Percentiles rank a stretch among this genome's conserved stretches.
Conservation (phyloP, 352 stramenopile species). For the Thalassiosira hispida region DNA sequence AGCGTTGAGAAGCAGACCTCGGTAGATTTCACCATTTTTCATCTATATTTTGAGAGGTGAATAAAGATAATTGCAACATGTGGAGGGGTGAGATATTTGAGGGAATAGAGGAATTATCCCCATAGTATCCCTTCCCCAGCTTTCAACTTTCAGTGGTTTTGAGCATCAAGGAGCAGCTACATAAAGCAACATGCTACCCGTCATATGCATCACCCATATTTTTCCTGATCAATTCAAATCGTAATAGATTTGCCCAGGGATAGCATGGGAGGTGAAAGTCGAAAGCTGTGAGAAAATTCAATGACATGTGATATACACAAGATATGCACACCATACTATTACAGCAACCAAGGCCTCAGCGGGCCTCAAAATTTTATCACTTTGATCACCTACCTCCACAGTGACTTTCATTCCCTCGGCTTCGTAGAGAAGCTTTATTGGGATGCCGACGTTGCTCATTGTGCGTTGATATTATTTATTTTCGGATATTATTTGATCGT, state of each 20-base stretch:
- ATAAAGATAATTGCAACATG: neutral
- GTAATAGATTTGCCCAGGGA: constrained; percentile 17
- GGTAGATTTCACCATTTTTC: constrained; percentile 90
- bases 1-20: constrained; percentile 85
- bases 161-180: constrained; percentile 18
- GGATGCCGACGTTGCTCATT: constrained; percentile 83
- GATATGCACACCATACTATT: neutral
- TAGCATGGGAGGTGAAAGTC: neutral
- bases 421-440: constrained; percentile 88
- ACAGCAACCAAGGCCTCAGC: too few relatives aligned
- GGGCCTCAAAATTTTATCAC: too few relatives aligned
- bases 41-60: constrained; percentile 67
- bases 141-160: constrained; percentile 11
- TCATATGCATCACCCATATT: constrained; percentile 10
- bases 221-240: constrained; percentile 24
- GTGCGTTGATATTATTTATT: constrained; percentile 11
- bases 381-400: constrained; percentile 69
- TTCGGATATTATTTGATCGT: neutral
- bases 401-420: constrained; percentile 89
- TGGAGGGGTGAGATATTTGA: neutral
- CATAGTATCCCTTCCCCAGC: neutral
- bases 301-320: neutral
- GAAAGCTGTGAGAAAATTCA: constrained; percentile 18
- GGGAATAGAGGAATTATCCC: too few relatives aligned
- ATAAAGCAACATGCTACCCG: neutral